Base-by-base conservation (phyloP, 129 eudicot species). In the Cynara cardunculus region DNA sequence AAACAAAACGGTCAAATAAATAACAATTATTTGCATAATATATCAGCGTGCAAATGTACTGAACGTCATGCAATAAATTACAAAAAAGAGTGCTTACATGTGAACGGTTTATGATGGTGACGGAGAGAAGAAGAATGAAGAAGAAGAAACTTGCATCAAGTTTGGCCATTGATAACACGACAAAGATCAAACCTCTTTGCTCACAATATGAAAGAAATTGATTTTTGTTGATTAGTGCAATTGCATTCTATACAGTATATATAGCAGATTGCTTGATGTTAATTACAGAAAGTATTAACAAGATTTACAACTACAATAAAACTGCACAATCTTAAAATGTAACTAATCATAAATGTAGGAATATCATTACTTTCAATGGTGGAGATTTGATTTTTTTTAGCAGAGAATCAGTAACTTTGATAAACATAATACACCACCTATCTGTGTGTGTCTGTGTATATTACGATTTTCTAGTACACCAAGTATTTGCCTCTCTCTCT, bases 101-200 rank as follows among this genome's bases (percentile, higher is more conserved):
- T 49, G 85, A 82, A 68, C 76, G 44, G 32, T 24, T 49, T 26
- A 75, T 5, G 39, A 53, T 69, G 71, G 72, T 34, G 44, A 69
- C 49, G 65, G 46, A 22, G 61, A 53, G 41, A 11, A 75, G 37
- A 25, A 81, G 76, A 39, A 7, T 14, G 80, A 81, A 73, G 25
- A 80, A 6, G 67, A 44, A 61, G 65, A 75, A 74, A 75, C 76
- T 68, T 49, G 81, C 75, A 68, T 75, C 80, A 30, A 67, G 72
- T 82, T 53, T 76, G 46, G 71, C 85, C 85, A 82, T 80, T 32
- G 13, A 37, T 69, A 53, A 69, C 64, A 16, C 27, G 12, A 25
- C 6, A 66, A 66, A 65, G 16, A 6, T 26, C 2, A 64, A 59
- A 27, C 61, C 18, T 62, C 22, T 64, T 26, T 12, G 16, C 56